Base-by-base conservation (phyloP, 1,284 basidiomycete genomes). In the Xerocomus minutiporus region DNA sequence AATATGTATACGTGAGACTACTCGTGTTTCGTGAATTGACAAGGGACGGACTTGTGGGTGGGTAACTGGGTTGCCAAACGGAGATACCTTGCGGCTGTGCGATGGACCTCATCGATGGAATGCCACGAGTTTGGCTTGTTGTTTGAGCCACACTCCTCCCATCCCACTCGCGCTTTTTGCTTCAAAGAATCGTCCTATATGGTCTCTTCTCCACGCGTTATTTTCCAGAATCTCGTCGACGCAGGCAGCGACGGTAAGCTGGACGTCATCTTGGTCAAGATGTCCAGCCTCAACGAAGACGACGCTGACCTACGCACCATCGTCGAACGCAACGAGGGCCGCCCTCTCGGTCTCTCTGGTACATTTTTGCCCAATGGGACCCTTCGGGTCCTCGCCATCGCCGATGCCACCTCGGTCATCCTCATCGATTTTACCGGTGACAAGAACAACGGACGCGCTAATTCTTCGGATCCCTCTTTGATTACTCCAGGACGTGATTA, bases 381-480 rank as follows among this genome's bases (percentile, higher is more conserved):
- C 8, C 63, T 68, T 29, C 55, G 55, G 23, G 26, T 66, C 47
- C 59, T 68, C 43, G 63, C 65, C n/a, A 35, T 68, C 45, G 61
- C 66, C 4, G 68, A 70, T n/a, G 52, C 59, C 32, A 52, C 66
- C 34, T 53, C 59, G 2, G 49, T 71, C 2, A 3, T 70, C 49
- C 48, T 68, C 38, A 52, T 68, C 35, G 53, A 70, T 29, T 66
- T 70, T 12, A 9, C 45, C 4, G 48, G 50, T 2, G 55, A 57
- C 60, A 67, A 70, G 67, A 67, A 66, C 69, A 67, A 67, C 66
- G 67, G 54, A 66, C 67, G 63, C 67, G 66, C 23, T 66, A 57
- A 48, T n/a, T 49, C 62, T 3, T 54, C 67, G 3, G 26, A 54
- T 7, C 4, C 57, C 6, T 51, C 61, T 43, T 46, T 54, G 51